A percentile compares a stretch with the other conserved stretches of the same genome.
Evolutionary conservation across 2,329 filamentous ascomycete genomes (phyloP).

Genomic region (Exophiala mesophila): DNA sequence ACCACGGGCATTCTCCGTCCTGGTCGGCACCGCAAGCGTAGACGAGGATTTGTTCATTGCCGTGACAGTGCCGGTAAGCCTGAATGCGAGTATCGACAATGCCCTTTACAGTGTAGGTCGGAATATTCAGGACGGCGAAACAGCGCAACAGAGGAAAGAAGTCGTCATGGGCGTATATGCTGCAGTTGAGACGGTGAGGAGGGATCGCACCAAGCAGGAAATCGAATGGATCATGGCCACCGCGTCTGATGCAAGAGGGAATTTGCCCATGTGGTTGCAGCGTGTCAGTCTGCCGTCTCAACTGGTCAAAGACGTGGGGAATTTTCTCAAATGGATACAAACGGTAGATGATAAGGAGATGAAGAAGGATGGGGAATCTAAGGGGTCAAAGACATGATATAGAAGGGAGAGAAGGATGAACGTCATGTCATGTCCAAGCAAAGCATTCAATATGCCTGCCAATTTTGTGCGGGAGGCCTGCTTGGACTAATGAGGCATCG

Average conservation of each 20-base stretch:
- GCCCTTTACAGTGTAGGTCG: constrained; percentile 28
- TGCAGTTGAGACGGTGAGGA: constrained; percentile 24
- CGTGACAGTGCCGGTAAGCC: constrained; percentile 30
- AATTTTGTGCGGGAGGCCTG: too few species aligned
- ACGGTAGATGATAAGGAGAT: constrained; percentile 31
- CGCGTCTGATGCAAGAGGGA: constrained; percentile 63
- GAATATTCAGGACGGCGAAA: constrained; percentile 26
- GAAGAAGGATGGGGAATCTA: too few species aligned
- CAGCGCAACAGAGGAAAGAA: constrained; percentile 25
- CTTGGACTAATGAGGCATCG: too few species aligned
- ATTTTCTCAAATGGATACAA: constrained; percentile 63
- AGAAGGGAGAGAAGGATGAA: background rate
- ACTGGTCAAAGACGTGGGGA: constrained; percentile 65
- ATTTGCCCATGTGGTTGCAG: constrained; percentile 63
- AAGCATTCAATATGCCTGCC: too few species aligned
- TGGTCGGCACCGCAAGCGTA: constrained; percentile 28
- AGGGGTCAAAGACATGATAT: constrained; percentile 11
- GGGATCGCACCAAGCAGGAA: constrained; percentile 16
- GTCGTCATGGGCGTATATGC: constrained; percentile 27
- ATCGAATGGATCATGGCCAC: constrained; percentile 78
- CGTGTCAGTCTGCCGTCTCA: constrained; percentile 57
- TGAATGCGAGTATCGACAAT: constrained; percentile 16
- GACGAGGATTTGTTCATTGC: constrained; percentile 27
- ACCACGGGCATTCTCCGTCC: constrained; percentile 30
- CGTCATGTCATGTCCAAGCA: background rate